These are phyloP conservation scores for Ogataea pignaliae DNA, from an alignment of 805 yeast genomes.

Conservation along the genomic window DNA sequence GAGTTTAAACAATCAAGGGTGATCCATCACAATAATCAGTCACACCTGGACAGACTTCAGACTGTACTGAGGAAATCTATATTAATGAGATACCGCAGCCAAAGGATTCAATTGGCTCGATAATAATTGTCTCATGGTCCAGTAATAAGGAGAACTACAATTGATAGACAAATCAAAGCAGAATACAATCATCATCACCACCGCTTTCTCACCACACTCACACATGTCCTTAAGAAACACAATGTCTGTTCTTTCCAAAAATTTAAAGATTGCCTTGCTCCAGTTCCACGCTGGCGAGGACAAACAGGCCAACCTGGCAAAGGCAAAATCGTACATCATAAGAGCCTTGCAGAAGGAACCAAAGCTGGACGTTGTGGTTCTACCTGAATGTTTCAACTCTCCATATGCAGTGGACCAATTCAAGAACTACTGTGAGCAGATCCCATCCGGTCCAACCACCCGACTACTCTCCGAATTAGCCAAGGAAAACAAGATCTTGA, in stretches of 20 bases:
- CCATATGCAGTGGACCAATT: conserved; percentile 89
- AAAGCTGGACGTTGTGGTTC: conserved; percentile 64
- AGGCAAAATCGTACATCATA: conserved; percentile 58
- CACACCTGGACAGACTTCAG: too few relatives aligned
- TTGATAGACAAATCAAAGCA: not conserved
- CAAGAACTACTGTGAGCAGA: conserved; percentile 81
- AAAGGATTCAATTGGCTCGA: too few relatives aligned
- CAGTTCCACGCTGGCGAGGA: conserved; percentile 82
- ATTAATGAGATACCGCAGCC: too few relatives aligned
- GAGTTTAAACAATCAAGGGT: too few relatives aligned
- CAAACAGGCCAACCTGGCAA: conserved; percentile 69
- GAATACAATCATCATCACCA: not conserved
- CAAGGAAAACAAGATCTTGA: conserved; percentile 50
- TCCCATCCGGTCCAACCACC: conserved; percentile 72
- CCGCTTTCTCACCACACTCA: conserved; percentile 24
- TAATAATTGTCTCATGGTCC: not conserved
- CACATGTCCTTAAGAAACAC: conserved; percentile 7
- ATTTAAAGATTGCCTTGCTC: conserved; percentile 74
- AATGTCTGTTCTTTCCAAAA: conserved; percentile 39
- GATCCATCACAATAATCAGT: too few relatives aligned
- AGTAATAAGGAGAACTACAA: not conserved
- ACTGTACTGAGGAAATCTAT: too few relatives aligned
- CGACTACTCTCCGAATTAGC: conserved; percentile 62
- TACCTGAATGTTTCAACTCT: conserved; percentile 96
- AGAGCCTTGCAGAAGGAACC: conserved; percentile 57